Evolutionary conservation across 1,139 yeast genomes (phyloP).

Genomic region (Sugiyamaella japonica): DNA sequence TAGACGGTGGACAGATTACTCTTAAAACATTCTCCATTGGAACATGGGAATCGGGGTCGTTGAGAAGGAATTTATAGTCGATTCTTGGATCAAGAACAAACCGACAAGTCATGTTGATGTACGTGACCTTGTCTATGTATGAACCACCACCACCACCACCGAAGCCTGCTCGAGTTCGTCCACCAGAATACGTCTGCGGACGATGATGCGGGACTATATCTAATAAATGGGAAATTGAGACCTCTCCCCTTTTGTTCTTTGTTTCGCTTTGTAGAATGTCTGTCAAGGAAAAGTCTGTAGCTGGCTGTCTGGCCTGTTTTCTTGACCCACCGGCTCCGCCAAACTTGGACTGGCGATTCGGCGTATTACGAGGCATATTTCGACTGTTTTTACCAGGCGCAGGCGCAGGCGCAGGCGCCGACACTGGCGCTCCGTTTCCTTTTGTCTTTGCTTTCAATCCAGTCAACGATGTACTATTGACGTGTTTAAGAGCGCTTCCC

Average conservation of each 20-base stretch:
- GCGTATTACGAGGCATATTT: not conserved
- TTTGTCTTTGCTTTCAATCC: not conserved
- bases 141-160: not conserved
- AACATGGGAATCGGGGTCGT: slow-evolving; percentile 76
- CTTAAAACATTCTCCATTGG: slow-evolving; percentile 63
- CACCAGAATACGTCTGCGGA: not conserved
- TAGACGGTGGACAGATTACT: slow-evolving; percentile 71
- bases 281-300: slow-evolving; percentile 6
- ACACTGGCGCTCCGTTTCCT: not conserved
- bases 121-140: slow-evolving; percentile 64
- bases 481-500: not conserved
- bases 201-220: slow-evolving; percentile 27
- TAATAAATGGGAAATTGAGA: slow-evolving; percentile 37
- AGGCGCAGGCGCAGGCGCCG: too few relatives aligned
- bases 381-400: not conserved
- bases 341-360: not conserved
- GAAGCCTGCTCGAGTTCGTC: slow-evolving; percentile 1
- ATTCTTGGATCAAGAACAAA: slow-evolving; percentile 67
- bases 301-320: slow-evolving; percentile 2
- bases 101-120: slow-evolving; percentile 81
- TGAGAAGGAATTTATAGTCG: slow-evolving; percentile 55
- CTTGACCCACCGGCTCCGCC: slow-evolving; percentile 10
- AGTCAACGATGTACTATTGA: not conserved
- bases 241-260: slow-evolving; percentile 32
- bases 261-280: slow-evolving; percentile 13